Conservation (phyloP, 2,329 filamentous ascomycete species). For the Remersonia thermophila region DNA sequence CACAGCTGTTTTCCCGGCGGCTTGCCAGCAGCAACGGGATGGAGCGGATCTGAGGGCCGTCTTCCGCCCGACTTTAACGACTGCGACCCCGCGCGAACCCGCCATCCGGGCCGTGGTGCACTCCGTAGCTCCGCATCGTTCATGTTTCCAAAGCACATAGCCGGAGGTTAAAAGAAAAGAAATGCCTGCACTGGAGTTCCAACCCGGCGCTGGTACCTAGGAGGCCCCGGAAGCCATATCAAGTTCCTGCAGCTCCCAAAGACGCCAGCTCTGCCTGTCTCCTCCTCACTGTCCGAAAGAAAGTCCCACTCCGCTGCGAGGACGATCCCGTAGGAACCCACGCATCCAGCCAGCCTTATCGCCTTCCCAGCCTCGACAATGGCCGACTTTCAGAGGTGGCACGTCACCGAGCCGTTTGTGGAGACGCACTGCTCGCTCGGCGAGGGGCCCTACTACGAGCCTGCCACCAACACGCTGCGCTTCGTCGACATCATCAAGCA, state of each 20-base stretch:
- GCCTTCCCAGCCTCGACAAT: constrained; percentile 18
- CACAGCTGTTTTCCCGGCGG: constrained; percentile 7
- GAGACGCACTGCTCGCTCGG: constrained; percentile 53
- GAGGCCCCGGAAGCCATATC: not conserved
- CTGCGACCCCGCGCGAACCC: not conserved
- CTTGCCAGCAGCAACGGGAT: not conserved
- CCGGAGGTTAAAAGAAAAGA: no score
- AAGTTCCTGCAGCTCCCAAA: no score
- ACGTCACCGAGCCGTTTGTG: constrained; percentile 43
- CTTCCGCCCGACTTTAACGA: constrained; percentile 6
- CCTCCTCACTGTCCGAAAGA: no score
- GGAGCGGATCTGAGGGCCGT: constrained; percentile 17
- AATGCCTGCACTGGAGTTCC: not conserved
- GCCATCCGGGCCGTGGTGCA: constrained; percentile 2
- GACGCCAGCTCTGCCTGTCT: no score
- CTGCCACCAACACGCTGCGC: constrained; percentile 50
- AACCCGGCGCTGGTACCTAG: not conserved
- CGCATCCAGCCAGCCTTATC: no score
- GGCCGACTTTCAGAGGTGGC: constrained; percentile 35
- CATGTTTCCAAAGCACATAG: not conserved
- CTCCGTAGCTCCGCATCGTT: constrained; percentile 4
- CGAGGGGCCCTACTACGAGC: constrained; percentile 65
- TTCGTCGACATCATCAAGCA: constrained; percentile 77
- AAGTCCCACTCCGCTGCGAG: no score
- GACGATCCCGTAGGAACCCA: no score